Evolutionary conservation across 495 filamentous ascomycete genomes (phyloP), one percentile per base, ranked within the genome.

Genomic region (Aspergillus bertholletiae): DNA sequence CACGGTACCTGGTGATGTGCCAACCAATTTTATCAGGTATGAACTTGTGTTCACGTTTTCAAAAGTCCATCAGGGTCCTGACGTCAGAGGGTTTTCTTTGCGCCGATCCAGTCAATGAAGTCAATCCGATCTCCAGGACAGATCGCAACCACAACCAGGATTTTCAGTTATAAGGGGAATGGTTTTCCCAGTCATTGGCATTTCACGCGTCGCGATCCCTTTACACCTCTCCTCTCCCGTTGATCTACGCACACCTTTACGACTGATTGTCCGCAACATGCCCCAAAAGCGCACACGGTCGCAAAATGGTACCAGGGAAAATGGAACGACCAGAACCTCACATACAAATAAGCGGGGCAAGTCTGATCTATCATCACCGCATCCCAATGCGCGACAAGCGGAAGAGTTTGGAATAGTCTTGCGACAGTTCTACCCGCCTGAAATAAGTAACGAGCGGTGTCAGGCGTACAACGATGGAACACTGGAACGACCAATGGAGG

Each of bases 361-460:
- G 8, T 35, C 56, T 0, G 66, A 68, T 46, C n/a, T 67, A 27
- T 53, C 47, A 1, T 49, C 57, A 13, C 69, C 69, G 12, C 73
- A 76, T 54, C 70, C 66, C n/a, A 67, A 70, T 43, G 66, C 74
- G 4, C 60, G 69, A 43, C 62, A 82, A 21, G 73, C 84, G 17
- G 84, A 86, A 55, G 77, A 84, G n/a, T 75, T 85, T 57, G 88
- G 84, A 27, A 84, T 91, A 24, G 84, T 92, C 5, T 73, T 89
- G 22, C 87, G 90, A 57, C 76, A 86, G 40, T 97, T 86, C 73
- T 97, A 96, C 57, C 90, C 90, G 0, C 83, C 80, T 5, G 89
- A 95, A 60, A 93, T 96, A 83, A 87, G 78, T 64, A 92, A 89
- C 55, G 80, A 76, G 48, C 84, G 90, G 13, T 88, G 85, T 49